These are phyloP conservation scores for Hypericum androsaemum DNA, from an alignment of 345 rosid species.

Conservation along the genomic window DNA sequence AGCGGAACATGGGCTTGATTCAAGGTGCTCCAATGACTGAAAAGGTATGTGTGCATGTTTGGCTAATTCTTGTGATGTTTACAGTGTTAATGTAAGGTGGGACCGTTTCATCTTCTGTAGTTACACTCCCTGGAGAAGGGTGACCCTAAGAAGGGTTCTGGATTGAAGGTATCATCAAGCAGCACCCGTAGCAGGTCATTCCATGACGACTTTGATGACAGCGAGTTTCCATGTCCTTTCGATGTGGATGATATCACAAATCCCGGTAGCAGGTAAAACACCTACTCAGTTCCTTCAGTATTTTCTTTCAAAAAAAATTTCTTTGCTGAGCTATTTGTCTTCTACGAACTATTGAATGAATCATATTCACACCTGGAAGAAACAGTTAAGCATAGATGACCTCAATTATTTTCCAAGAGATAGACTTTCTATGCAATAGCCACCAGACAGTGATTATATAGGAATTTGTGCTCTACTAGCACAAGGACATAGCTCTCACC, in stretches of 20 bases:
- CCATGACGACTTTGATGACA: conserved; percentile 66
- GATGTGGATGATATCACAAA: conserved; percentile 63
- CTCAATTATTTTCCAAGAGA: no score
- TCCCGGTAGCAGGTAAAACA: conserved; percentile 53
- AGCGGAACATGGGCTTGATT: conserved; percentile 25
- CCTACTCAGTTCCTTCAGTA: not conserved
- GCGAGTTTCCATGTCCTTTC: conserved; percentile 72
- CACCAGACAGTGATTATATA: no score
- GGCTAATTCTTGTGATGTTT: conserved; percentile 2
- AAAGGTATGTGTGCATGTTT: conserved; percentile 40
- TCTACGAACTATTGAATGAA: no score
- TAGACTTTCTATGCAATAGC: no score
- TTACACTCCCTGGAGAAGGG: conserved; percentile 41
- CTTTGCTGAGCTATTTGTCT: not conserved
- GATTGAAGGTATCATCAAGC: conserved; percentile 39
- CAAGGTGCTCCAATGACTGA: conserved; percentile 37
- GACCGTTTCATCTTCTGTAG: conserved; percentile 22
- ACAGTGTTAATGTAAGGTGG: not conserved
- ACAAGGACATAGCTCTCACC: no score
- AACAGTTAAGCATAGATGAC: no score
- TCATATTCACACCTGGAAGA: no score
- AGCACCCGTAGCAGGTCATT: conserved; percentile 68
- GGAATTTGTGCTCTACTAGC: no score
- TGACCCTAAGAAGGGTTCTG: conserved; percentile 35
- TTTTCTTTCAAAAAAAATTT: not conserved